Base-by-base conservation (phyloP, 495 filamentous ascomycete genomes). In the Hypoxylon lienhwacheense region DNA sequence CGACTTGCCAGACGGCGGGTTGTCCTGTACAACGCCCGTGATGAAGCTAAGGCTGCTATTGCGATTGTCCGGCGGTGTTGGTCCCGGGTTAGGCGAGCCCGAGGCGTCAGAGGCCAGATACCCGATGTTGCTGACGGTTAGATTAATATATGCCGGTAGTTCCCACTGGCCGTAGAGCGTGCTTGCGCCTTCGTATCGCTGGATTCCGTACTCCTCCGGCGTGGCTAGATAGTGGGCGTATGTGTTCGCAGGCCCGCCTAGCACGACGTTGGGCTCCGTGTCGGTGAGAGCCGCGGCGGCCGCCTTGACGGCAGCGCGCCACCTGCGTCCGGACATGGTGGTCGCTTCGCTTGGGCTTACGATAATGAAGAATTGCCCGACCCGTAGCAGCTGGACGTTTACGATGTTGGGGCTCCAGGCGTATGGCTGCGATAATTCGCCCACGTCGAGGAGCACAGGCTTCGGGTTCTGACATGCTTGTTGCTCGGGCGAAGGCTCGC, bases 171-270 rank as follows among this genome's bases (percentile, higher is more conserved):
- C 93, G 68, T 89, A 96, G 14, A 97, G 82, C n/a, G 93, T 98
- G 35, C 84, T 89, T 6, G 90, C 93, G 44, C 93, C 93, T 71
- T 98, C 93, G 70, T 98, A 97, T 19, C 93, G 88, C 73, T 98
- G 93, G 40, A 90, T 77, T 15, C 69, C 73, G 67, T 95, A 98
- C 66, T 98, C 93, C 65, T 97, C 90, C 34, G 88, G 85, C 1
- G 93, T 98, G 6, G 89, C 70, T 49, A 90, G 82, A 68, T 98
- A 98, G 65, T 98, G 93, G 2, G 91, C 85, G 67, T 98, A 98
- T 16, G 84, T 88, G 68, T 98, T 98, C 1, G 91, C 88, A 1
- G 93, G 93, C 2, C 88, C 90, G 15, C 91, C 91, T 14, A 98
- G 75, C 10, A 97, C 85, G 5, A 81, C 79, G 8, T 68, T 66